Evolutionary conservation across 768 basidiomycete species (phyloP), one percentile per base, ranked within the genome.

Genomic region (Trametopsis cervina): DNA sequence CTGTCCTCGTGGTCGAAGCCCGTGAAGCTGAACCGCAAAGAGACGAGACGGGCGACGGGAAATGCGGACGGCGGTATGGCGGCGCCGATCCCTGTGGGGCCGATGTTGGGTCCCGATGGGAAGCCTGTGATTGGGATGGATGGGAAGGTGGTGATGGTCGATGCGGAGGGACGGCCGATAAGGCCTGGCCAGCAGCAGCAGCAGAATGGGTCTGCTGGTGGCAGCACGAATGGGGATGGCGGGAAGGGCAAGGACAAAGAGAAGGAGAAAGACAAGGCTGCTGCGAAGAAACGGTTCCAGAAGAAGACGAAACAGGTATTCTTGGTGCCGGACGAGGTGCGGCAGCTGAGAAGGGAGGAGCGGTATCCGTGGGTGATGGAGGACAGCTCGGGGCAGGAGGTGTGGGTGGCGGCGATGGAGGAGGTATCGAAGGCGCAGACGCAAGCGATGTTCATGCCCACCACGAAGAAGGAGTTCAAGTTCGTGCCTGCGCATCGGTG

Each of bases 341-440:
- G 89, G 55, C 83, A 89, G 66, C 70, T 93, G 57, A 73, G 86
- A 63, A 77, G 76, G 59, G 91, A 94, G 67, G 91, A 94, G 67
- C 71, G 87, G 54, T 88, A 87, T 64, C 91, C 91, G 2, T 94
- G 91, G 91, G 85, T 94, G 33, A 78, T 93, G 69, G 91, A 94
- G 69, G 89, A 91, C 61, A 77, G 74, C 29, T 72, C 73, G 17
- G 74, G 78, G 43, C 69, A 73, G 48, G 88, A 93, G 66, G 63
- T 79, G 12, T 94, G 91, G 91, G 72, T 80, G 33, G 91, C 85
- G 5, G 77, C 83, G 63, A 73, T 93, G 69, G 89, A 92, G 64
- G 88, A 92, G 51, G 75, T 79, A 15, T 68, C 71, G 10, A 88
- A 78, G 67, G 73, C 78, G 21, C 78, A 80, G 57, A 85, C 82